Conservation (phyloP, 1,284 basidiomycete species). For the Ustilago vetiveriae region DNA sequence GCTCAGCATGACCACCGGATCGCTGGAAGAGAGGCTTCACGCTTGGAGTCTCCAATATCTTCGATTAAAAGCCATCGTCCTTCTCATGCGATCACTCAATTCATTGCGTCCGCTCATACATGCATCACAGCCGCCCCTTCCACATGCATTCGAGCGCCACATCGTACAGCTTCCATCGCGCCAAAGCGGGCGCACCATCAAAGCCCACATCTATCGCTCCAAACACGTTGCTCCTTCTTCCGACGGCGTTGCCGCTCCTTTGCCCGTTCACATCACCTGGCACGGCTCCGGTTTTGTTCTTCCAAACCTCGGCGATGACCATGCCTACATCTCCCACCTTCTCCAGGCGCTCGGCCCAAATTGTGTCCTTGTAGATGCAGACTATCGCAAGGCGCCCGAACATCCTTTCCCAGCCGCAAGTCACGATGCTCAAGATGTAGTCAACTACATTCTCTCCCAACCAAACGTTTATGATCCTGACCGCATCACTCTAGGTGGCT, state of each 20-base stretch:
- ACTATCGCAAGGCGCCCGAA: constrained; percentile 64
- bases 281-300: constrained; percentile 47
- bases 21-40: constrained; percentile 23
- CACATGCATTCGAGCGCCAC: constrained; percentile 20
- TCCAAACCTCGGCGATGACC: constrained; percentile 43
- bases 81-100: constrained; percentile 24
- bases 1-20: constrained; percentile 1
- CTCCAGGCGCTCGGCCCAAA: constrained; percentile 25
- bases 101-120: constrained; percentile 16
- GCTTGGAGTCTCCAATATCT: constrained; percentile 27
- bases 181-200: constrained; percentile 40
- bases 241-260: constrained; percentile 12
- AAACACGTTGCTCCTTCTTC: constrained; percentile 13
- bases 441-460: constrained; percentile 39
- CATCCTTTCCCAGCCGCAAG: constrained; percentile 55
- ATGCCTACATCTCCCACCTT: constrained; percentile 15
- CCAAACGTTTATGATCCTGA: constrained; percentile 35
- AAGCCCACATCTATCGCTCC: constrained; percentile 45
- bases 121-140: constrained; percentile 8
- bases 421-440: constrained; percentile 48
- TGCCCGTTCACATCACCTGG: constrained; percentile 41
- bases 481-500: constrained; percentile 54
- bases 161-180: constrained; percentile 44
- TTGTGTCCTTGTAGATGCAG: constrained; percentile 51
- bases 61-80: constrained; percentile 26